phyloP scores from a whole-genome alignment of 495 filamentous ascomycete species.

The Tirmania nivea region DNA sequence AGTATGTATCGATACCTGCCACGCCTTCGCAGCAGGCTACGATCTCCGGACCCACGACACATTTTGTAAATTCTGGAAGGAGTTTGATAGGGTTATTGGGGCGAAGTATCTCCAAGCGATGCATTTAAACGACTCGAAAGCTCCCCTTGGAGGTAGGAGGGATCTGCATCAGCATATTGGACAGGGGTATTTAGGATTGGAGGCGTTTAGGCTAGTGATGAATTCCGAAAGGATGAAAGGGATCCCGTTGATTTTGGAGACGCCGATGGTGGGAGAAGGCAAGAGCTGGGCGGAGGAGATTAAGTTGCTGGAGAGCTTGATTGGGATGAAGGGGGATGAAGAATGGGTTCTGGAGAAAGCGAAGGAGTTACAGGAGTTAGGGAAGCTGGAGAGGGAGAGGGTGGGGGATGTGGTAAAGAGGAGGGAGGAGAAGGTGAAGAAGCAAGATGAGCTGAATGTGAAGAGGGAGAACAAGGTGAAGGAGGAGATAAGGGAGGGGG shows the following conservation, averaged over 20 bases:
- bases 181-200: constrained; percentile 70
- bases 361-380: constrained; percentile 39
- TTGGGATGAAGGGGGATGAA: constrained; percentile 55
- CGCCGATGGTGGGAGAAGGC: constrained; percentile 72
- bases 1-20: constrained; percentile 91
- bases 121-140: constrained; percentile 87
- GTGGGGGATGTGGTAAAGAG: constrained; percentile 54
- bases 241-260: constrained; percentile 83
- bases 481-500: constrained; percentile 20
- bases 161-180: constrained; percentile 92
- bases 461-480: constrained; percentile 33
- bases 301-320: constrained; percentile 69
- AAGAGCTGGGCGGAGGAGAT: constrained; percentile 67
- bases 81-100: constrained; percentile 66
- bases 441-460: constrained; percentile 22
- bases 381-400: constrained; percentile 46
- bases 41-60: constrained; percentile 57
- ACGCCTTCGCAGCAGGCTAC: constrained; percentile 81
- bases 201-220: constrained; percentile 76
- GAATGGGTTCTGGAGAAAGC: constrained; percentile 47
- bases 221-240: constrained; percentile 57
- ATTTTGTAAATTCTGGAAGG: constrained; percentile 45
- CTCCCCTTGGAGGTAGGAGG: constrained; percentile 50
- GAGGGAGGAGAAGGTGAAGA: constrained; percentile 33
- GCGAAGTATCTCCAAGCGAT: constrained; percentile 58